Percentiles rank a stretch among this genome's conserved stretches.
Conservation (phyloP, 2,329 filamentous ascomycete species). For the Trichoderma sp. region DNA sequence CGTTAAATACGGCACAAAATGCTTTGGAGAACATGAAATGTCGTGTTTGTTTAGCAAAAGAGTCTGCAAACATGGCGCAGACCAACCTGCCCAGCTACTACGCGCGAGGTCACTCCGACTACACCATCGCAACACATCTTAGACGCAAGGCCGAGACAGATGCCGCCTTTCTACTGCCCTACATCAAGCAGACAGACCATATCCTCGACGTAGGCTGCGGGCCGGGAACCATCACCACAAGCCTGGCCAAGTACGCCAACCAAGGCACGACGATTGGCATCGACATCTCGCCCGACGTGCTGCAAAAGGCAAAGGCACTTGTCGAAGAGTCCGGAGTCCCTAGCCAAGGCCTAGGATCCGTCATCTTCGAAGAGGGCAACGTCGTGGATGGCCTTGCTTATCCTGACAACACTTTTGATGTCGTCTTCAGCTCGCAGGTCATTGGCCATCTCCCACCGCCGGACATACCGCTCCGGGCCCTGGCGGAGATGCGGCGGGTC, state of each 20-base stretch:
- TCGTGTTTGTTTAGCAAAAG: not conserved
- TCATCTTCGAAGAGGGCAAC: slow-evolving; percentile 14
- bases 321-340: slow-evolving; percentile 1
- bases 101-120: slow-evolving; percentile 18
- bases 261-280: slow-evolving; percentile 7
- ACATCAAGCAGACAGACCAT: slow-evolving; percentile 9
- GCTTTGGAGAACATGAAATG: not conserved
- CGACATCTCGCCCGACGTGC: slow-evolving; percentile 8
- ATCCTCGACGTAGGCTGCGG: slow-evolving; percentile 24
- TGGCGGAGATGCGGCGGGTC: slow-evolving; percentile 20
- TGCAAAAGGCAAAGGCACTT: slow-evolving; percentile 11
- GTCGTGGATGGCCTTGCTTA: slow-evolving; percentile 18
- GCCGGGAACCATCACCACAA: slow-evolving; percentile 13
- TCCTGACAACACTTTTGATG: slow-evolving; percentile 16
- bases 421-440: slow-evolving; percentile 17
- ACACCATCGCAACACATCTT: slow-evolving; percentile 18
- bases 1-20: not conserved
- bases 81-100: slow-evolving; percentile 22
- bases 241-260: slow-evolving; percentile 3
- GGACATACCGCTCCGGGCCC: slow-evolving; percentile 8
- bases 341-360: slow-evolving; percentile 7
- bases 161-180: slow-evolving; percentile 3
- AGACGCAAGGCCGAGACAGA: slow-evolving; percentile 10
- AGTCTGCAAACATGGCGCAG: slow-evolving; percentile 15
- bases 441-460: slow-evolving; percentile 13